Conservation (phyloP, 176 grass and related monocot genomes). For the Triticum turgidum region DNA sequence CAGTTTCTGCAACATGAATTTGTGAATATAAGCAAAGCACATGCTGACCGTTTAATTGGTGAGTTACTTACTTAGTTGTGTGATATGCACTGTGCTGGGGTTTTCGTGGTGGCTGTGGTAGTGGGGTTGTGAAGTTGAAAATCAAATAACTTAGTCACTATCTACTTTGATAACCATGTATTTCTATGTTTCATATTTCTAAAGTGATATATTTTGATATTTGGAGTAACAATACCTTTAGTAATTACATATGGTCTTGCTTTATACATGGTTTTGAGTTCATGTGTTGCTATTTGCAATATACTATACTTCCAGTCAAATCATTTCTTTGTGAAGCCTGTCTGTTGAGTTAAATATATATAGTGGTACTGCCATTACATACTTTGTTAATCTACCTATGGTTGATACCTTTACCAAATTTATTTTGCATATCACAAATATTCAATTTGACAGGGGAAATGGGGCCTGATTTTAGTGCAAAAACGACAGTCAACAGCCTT, state of each 20-base stretch:
- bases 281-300: not conserved
- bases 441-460: conserved; percentile 69
- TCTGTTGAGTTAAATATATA: conserved; percentile 13
- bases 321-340: not conserved
- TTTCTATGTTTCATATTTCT: conserved; percentile 4
- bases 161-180: not conserved
- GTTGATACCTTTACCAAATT: conserved; percentile 23
- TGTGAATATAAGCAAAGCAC: conserved; percentile 89
- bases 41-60: conserved; percentile 96
- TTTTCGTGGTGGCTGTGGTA: not conserved
- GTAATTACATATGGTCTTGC: conserved; percentile 6
- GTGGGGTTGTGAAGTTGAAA: not conserved
- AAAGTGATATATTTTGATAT: conserved; percentile 21
- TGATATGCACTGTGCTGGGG: not conserved
- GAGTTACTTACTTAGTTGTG: conserved; percentile 45
- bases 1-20: conserved; percentile 99
- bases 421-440: conserved; percentile 2
- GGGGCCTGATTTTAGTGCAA: conserved; percentile 85
- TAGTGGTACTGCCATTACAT: not conserved
- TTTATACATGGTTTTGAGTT: conserved; percentile 15
- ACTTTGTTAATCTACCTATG: not conserved
- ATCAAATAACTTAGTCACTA: not conserved
- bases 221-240: not conserved
- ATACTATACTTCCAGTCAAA: conserved; percentile 12
- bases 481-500: conserved; percentile 74